Conservation (phyloP, 1,284 basidiomycete genomes). For the Xerocomus minutiporus region DNA sequence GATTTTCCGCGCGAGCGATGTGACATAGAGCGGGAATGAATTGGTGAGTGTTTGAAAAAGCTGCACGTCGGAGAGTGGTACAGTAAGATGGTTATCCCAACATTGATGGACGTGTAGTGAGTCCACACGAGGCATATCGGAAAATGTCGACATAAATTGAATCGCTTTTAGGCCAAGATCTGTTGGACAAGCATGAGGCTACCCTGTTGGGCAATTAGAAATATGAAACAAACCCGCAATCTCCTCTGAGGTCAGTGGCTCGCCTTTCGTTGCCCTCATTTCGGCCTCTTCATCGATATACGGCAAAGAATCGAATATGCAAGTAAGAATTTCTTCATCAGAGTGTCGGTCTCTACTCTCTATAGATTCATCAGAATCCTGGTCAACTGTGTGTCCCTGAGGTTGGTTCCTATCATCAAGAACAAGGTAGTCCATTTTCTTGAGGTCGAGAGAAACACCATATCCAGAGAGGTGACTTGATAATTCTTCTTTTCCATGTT, state of each 20-base stretch:
- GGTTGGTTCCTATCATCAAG: constrained; percentile 70
- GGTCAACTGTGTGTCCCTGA: neutral
- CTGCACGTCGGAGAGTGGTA: constrained; percentile 42
- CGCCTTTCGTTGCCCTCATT: constrained; percentile 36
- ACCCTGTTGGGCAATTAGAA: neutral
- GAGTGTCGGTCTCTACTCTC: constrained; percentile 18
- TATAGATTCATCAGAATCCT: constrained; percentile 2
- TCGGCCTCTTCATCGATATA: constrained; percentile 47
- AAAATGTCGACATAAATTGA: constrained; percentile 64
- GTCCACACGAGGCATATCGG: constrained; percentile 12
- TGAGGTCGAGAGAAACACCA: constrained; percentile 88
- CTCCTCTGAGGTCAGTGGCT: constrained; percentile 62
- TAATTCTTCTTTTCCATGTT: constrained; percentile 34
- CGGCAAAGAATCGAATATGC: constrained; percentile 52
- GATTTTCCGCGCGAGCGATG: constrained; percentile 66
- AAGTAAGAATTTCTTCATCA: constrained; percentile 26
- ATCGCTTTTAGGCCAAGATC: constrained; percentile 72
- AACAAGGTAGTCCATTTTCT: constrained; percentile 96
- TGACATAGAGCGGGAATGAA: constrained; percentile 84
- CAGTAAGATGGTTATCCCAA: constrained; percentile 10
- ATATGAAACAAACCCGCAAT: constrained; percentile 42
- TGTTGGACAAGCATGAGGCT: constrained; percentile 24
- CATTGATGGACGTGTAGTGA: constrained; percentile 17
- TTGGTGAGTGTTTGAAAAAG: constrained; percentile 73
- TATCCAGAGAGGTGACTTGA: constrained; percentile 74